Evolutionary conservation across 768 basidiomycete species (phyloP), one percentile per base, ranked within the genome.

Genomic region (Rhizopogon vinicolor): DNA sequence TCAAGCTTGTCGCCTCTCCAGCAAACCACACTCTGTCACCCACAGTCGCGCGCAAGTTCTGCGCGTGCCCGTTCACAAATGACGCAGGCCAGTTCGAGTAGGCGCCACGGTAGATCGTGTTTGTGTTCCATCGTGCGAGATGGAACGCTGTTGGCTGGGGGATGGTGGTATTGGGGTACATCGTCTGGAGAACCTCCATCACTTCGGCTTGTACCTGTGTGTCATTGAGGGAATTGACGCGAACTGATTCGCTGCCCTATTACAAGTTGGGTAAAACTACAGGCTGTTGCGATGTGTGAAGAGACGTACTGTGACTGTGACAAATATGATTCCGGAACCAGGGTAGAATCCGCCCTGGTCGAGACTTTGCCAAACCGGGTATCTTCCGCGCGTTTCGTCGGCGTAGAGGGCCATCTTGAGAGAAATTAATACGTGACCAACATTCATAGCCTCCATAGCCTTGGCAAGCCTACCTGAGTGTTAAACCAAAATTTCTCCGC

Each of bases 1-100:
- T 74, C 48, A 74, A 65, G 53, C 78, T 84, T 9, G 79, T 85
- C 6, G 78, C 83, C 63, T 87, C 85, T 3, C 84, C 85, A 0
- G 84, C 78, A 58, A 86, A 87, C 75, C 80, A 86, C 13, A 87
- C 70, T 6, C 74, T 71, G 35, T 67, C 58, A 5, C 69, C 70
- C 16, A 86, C 71, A 19, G 80, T 83, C 7, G 82, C 80, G 53
- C 79, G 74, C 44, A 86, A 60, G 61, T 86, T 84, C 28, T 77
- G 69, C 18, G 81, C 74, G 52, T 85, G 82, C 7, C 66, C 70
- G 13, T 73, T 74, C 10, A 80, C 66, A 58, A 85, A 86, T 3
- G 82, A 75, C 0, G 87, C 75, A 0, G 85, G 86, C 85, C 85
- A 88, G 57, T 86, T 89, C 19, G 82, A 83, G 60, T 84, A 89